Base-by-base conservation (phyloP, 2,329 filamentous ascomycete genomes). In the Paecilomyces variotii region DNA sequence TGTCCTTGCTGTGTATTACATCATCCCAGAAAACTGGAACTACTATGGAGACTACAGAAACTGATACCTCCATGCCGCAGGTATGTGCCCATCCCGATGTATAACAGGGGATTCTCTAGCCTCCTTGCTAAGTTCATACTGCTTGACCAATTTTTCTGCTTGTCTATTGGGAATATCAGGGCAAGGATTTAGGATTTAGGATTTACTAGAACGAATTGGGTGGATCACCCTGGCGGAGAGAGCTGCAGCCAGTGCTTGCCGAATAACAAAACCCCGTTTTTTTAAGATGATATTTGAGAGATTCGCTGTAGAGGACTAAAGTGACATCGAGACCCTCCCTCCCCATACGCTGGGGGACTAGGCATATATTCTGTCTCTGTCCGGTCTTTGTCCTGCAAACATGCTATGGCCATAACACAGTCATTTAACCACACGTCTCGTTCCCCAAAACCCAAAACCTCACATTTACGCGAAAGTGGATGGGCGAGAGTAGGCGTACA, bases 381-480 rank as follows among this genome's bases (percentile, higher is more conserved):
- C 67, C 67, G 67, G 67, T 69, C 68, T 64, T 63, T 69, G 66
- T 72, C 70, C 71, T 72, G 68, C 66, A 67, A 73, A 69, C 70
- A 74, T 73, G 70, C 69, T 71, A 71, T 74, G 70, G 72, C 72
- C 72, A 70, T 73, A 68, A 72, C 70, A 71, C 67, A 74, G 70
- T 73, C 69, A 71, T 74, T 73, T 69, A 74, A 72, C 70, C 68
- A 63, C 70, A 74, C 72, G 73, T 67, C 68, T 71, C 71, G 63
- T 65, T 63, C 64, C 63, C 70, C 63, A 62, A 66, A 70, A 69
- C 64, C 66, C 63, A 69, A 65, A 70, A 68, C 66, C 59, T 70
- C 68, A 71, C 80, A 76, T 84, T 85, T 91, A 97, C 85, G 91
- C 94, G 86, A 97, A 97, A 79, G 94, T 99, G 75, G 90, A 90